Conservation (phyloP, 169 alveolate genomes). For the Eimeria falciformis region DNA sequence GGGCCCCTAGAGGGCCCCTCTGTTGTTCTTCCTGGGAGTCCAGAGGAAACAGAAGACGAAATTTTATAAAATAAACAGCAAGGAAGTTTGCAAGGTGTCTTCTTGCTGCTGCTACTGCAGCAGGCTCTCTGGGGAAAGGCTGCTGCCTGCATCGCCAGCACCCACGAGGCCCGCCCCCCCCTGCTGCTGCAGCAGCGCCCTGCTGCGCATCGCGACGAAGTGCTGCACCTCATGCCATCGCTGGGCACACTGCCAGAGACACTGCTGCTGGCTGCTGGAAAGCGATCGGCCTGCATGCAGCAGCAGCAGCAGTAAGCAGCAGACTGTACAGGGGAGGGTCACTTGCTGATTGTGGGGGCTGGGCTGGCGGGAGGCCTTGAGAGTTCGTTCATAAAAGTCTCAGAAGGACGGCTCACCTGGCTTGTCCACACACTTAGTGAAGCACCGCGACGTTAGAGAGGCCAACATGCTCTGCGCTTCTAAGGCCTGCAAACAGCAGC, state of each 20-base stretch:
- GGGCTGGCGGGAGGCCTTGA: not conserved
- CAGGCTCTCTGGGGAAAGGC: constrained; percentile 29
- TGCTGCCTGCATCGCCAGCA: not conserved
- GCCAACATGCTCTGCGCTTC: constrained; percentile 66
- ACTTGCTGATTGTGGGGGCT: no score
- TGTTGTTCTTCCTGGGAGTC: no score
- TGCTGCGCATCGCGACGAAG: constrained; percentile 63
- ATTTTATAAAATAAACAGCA: no score
- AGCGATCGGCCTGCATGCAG: constrained; percentile 51
- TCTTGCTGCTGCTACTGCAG: constrained; percentile 12
- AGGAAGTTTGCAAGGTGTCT: not conserved
- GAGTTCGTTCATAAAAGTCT: not conserved
- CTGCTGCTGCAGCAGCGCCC: constrained; percentile 56
- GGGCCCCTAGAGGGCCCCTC: not conserved
- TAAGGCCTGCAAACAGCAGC: constrained; percentile 32
- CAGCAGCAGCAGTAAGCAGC: not conserved
- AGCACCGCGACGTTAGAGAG: constrained; percentile 49
- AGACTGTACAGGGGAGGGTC: no score
- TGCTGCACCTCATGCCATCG: constrained; percentile 72
- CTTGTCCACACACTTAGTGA: constrained; percentile 41
- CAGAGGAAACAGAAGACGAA: not conserved
- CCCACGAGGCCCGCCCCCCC: constrained; percentile 14
- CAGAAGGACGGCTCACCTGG: not conserved
- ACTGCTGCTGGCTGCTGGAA: constrained; percentile 67
- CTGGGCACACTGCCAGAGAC: constrained; percentile 74